Percentiles rank a stretch among this genome's conserved stretches.
These are phyloP conservation scores for Panicum hallii DNA, from an alignment of 202 grass and related monocot species.

Conservation along the genomic window DNA sequence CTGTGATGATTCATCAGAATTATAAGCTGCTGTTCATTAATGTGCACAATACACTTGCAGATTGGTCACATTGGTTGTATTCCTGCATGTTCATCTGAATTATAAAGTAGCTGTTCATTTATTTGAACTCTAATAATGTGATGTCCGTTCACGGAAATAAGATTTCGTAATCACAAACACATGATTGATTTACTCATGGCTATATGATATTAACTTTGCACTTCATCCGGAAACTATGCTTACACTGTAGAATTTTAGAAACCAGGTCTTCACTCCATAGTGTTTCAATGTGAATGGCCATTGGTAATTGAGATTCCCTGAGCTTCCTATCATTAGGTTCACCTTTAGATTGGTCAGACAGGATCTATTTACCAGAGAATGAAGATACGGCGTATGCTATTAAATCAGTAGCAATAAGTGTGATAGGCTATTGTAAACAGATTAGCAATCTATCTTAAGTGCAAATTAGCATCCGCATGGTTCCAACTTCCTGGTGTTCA, in stretches of 20 bases:
- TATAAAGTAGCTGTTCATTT: not conserved
- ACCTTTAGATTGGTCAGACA: not conserved
- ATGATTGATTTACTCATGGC: not conserved
- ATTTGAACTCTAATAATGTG: no score
- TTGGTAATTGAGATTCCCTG: not conserved
- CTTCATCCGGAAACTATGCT: not conserved
- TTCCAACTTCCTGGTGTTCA: not conserved
- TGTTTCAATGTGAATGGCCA: not conserved
- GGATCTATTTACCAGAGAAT: not conserved
- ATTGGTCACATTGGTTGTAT: not conserved
- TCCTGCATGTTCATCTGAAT: not conserved
- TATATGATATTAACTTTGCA: not conserved
- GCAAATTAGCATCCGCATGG: not conserved
- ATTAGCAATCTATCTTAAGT: not conserved
- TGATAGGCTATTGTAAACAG: not conserved
- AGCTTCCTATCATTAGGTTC: not conserved
- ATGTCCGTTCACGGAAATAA: not conserved
- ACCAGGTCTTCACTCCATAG: not conserved
- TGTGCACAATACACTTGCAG: not conserved
- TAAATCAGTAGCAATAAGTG: not conserved
- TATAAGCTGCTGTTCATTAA: not conserved
- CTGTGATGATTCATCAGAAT: constrained; percentile 5
- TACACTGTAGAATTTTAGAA: not conserved
- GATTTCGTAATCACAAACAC: not conserved
- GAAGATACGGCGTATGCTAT: not conserved